phyloP scores from a whole-genome alignment of 805 yeast species.

The Monosporozyma solicola region DNA sequence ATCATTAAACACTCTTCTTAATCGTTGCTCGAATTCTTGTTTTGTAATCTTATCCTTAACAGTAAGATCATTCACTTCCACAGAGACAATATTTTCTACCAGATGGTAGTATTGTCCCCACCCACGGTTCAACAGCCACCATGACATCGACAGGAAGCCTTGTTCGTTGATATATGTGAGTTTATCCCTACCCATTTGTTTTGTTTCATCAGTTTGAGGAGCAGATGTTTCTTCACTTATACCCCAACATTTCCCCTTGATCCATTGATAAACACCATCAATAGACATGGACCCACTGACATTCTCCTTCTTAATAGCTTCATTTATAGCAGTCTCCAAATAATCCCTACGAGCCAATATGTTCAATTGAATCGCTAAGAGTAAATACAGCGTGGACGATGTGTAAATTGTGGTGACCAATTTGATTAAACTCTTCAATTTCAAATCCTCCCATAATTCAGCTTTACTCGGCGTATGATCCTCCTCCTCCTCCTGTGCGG shows the following conservation, averaged over 20 bases:
- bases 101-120: conserved; percentile 51
- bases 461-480: conserved; percentile 38
- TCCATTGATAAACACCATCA: not conserved
- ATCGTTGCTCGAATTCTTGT: conserved; percentile 45
- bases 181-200: conserved; percentile 2
- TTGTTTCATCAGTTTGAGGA: too few species aligned
- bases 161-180: conserved; percentile 53
- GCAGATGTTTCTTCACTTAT: not conserved
- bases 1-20: conserved; percentile 30
- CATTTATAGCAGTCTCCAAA: conserved; percentile 62
- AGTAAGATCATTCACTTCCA: conserved; percentile 51
- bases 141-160: conserved; percentile 73
- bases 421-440: conserved; percentile 64
- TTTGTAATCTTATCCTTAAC: conserved; percentile 66
- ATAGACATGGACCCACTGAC: not conserved
- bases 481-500: not conserved
- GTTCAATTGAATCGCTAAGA: conserved; percentile 80
- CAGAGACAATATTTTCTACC: conserved; percentile 48
- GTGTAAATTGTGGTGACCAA: conserved; percentile 63
- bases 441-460: conserved; percentile 78
- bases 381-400: conserved; percentile 57
- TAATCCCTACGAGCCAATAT: conserved; percentile 82
- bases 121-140: conserved; percentile 92
- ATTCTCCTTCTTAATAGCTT: conserved; percentile 39
- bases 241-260: not conserved